These are phyloP conservation scores for Wickerhamomyces canadensis DNA, from an alignment of 805 yeast species.

Conservation along the genomic window DNA sequence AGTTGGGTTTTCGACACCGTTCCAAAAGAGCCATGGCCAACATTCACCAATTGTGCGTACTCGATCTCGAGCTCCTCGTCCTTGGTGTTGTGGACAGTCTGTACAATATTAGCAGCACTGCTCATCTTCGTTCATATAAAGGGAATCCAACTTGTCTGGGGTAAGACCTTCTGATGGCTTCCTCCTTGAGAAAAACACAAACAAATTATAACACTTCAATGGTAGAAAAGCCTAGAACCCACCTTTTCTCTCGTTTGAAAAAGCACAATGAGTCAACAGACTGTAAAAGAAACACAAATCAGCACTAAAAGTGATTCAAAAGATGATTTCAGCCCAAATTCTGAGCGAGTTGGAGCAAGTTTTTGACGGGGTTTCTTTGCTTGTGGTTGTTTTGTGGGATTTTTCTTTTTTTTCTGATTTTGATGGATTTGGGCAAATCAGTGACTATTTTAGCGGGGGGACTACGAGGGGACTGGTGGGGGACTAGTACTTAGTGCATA, in stretches of 20 bases:
- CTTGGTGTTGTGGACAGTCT: conserved; percentile 10
- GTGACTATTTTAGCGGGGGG: neutral
- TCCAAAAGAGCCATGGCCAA: conserved; percentile 99
- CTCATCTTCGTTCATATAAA: too few relatives aligned
- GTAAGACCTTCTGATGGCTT: neutral
- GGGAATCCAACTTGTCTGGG: too few relatives aligned
- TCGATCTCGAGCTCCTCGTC: conserved; percentile 58
- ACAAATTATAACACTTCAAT: too few relatives aligned
- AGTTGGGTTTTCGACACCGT: conserved; percentile 89
- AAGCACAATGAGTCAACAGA: too few relatives aligned
- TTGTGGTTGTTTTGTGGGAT: neutral
- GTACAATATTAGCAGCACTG: neutral
- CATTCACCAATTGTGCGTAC: conserved; percentile 62
- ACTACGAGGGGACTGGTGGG: neutral
- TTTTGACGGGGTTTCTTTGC: neutral
- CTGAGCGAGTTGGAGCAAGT: too few relatives aligned
- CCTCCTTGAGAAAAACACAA: too few relatives aligned
- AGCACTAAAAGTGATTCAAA: too few relatives aligned
- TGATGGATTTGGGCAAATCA: neutral
- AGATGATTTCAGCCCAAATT: too few relatives aligned
- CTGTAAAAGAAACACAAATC: too few relatives aligned
- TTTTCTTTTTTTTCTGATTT: neutral
- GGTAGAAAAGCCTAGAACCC: too few relatives aligned
- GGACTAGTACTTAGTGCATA: neutral
- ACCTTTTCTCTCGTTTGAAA: too few relatives aligned